Conservation (phyloP, 495 filamentous ascomycete species). For the Trichoderma parareesei region DNA sequence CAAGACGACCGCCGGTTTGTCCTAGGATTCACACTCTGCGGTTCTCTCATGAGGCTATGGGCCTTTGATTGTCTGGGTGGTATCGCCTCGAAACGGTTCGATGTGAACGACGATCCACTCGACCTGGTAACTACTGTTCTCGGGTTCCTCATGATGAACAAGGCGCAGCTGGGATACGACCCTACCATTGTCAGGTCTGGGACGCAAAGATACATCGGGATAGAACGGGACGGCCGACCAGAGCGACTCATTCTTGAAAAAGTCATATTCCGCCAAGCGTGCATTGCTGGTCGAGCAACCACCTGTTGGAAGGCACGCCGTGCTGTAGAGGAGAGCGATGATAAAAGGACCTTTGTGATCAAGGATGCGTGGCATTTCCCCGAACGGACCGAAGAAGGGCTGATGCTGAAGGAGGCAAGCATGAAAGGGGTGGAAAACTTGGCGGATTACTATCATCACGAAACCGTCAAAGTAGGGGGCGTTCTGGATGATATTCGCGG, state of each 20-base stretch:
- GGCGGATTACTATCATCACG: conserved; percentile 36
- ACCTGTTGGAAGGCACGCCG: conserved; percentile 39
- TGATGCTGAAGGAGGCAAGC: conserved; percentile 30
- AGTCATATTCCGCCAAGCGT: conserved; percentile 29
- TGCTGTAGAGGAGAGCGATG: conserved; percentile 21
- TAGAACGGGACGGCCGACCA: conserved; percentile 25
- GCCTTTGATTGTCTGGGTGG: conserved; percentile 30
- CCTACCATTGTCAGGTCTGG: conserved; percentile 26
- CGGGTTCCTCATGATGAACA: conserved; percentile 28
- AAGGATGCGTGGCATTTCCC: conserved; percentile 44
- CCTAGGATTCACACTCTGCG: conserved; percentile 29
- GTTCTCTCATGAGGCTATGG: conserved; percentile 23
- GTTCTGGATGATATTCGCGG: conserved; percentile 28
- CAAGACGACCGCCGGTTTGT: conserved; percentile 29
- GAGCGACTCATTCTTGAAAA: conserved; percentile 39
- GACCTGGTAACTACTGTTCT: conserved; percentile 28
- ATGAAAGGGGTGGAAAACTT: conserved; percentile 30
- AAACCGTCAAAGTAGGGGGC: conserved; percentile 31
- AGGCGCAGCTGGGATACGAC: conserved; percentile 33
- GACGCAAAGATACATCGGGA: conserved; percentile 24
- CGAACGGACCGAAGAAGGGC: conserved; percentile 38
- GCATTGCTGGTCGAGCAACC: conserved; percentile 35
- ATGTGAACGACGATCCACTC: conserved; percentile 30
- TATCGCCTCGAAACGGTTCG: conserved; percentile 28
- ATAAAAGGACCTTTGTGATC: conserved; percentile 29